phyloP scores from a whole-genome alignment of 306 rosid genomes.

The Dryas alaskensis region DNA sequence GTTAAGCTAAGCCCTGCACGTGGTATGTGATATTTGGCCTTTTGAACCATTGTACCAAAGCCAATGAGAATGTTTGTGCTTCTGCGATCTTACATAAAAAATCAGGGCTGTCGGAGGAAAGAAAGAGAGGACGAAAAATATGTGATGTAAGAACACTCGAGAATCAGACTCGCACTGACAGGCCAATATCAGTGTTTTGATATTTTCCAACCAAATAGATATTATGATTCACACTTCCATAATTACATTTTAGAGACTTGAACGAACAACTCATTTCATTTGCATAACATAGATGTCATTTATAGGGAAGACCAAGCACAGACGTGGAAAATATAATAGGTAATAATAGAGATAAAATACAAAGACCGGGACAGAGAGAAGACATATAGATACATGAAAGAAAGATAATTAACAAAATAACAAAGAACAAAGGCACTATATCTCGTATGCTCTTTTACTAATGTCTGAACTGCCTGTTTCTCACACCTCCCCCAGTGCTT shows the following conservation, averaged over 20 bases:
- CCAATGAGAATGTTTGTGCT: conserved; percentile 18
- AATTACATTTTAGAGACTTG: background rate
- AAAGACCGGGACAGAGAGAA: background rate
- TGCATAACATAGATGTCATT: background rate
- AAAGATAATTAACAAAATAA: background rate
- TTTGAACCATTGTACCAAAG: background rate
- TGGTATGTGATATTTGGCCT: too few species aligned
- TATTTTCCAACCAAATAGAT: background rate
- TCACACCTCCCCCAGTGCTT: conserved; percentile 67
- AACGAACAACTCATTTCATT: conserved; percentile 4
- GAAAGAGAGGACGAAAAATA: background rate
- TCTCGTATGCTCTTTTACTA: background rate
- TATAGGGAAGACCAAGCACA: conserved; percentile 1
- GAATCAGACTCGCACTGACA: too few species aligned
- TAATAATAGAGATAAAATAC: background rate
- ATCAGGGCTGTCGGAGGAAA: conserved; percentile 15
- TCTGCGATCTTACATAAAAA: background rate
- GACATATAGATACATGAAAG: background rate
- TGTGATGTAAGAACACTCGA: too few species aligned
- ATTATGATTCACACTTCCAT: background rate
- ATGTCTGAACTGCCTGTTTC: background rate
- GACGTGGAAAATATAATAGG: background rate
- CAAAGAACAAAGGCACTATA: background rate
- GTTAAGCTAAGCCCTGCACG: too few species aligned
- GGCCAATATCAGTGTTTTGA: background rate